phyloP scores from a whole-genome alignment of 305 asterid species.

The Solanum chacoense region DNA sequence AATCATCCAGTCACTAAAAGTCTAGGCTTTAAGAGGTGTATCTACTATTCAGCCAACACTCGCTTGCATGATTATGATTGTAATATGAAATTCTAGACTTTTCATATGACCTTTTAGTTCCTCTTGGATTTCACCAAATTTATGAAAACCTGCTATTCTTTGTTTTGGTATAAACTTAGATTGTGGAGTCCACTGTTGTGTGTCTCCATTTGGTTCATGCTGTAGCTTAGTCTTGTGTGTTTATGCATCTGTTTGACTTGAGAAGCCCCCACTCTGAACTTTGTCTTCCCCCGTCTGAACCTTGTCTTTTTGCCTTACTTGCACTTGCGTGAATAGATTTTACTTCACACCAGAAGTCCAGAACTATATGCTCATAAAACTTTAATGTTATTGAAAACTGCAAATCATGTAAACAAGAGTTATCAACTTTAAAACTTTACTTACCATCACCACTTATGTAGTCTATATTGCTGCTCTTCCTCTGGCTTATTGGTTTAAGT shows the following conservation, averaged over 20 bases:
- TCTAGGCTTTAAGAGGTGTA: not conserved
- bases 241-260: not conserved
- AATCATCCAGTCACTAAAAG: not conserved
- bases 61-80: not conserved
- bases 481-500: not conserved
- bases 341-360: not conserved
- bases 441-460: not conserved
- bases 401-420: not conserved
- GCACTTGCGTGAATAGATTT: not conserved
- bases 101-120: not conserved
- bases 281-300: not conserved
- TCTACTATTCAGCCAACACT: not conserved
- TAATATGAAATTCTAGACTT: not conserved
- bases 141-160: not conserved
- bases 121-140: not conserved
- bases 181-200: not conserved
- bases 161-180: not conserved
- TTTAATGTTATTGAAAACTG: not conserved
- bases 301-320: not conserved
- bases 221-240: not conserved
- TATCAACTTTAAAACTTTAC: not conserved
- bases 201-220: not conserved
- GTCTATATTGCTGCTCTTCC: not conserved
- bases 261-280: not conserved
- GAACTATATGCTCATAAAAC: not conserved